phyloP scores from a whole-genome alignment of 805 yeast genomes.

The Candida nemodendra region DNA sequence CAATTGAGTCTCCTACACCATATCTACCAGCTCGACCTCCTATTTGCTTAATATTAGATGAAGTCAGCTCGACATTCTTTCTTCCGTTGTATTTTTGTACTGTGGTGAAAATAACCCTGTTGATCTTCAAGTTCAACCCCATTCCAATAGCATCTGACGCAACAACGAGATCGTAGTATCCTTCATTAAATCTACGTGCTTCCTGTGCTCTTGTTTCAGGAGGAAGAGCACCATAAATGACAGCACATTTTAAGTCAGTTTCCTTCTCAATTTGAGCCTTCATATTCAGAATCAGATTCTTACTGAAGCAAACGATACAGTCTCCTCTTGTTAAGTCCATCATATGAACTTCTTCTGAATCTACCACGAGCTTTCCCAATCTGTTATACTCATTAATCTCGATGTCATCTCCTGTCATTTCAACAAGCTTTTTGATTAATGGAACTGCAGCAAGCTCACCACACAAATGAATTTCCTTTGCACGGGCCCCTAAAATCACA shows the following conservation, averaged over 20 bases:
- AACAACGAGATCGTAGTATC: constrained; percentile 75
- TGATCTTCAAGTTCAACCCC: constrained; percentile 89
- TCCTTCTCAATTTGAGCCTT: constrained; percentile 66
- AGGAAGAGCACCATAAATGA: constrained; percentile 93
- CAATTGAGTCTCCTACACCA: constrained; percentile 36
- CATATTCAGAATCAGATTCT: constrained; percentile 63
- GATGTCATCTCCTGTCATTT: constrained; percentile 76
- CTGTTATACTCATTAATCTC: constrained; percentile 71
- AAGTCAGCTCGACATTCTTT: constrained; percentile 43
- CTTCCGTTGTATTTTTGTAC: constrained; percentile 70
- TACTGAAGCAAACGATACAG: constrained; percentile 85
- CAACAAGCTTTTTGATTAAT: constrained; percentile 55
- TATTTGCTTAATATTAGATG: constrained; percentile 81
- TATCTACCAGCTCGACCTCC: constrained; percentile 96
- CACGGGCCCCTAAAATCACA: constrained; percentile 82
- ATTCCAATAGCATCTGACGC: constrained; percentile 98
- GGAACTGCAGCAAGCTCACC: constrained; percentile 89
- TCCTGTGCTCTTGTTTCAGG: constrained; percentile 91
- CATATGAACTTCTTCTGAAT: constrained; percentile 38
- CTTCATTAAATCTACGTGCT: constrained; percentile 75
- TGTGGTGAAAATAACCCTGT: constrained; percentile 72
- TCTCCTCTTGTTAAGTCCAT: constrained; percentile 64
- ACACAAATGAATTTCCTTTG: constrained; percentile 85
- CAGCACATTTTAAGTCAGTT: constrained; percentile 72
- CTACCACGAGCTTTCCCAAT: constrained; percentile 67